phyloP scores from a whole-genome alignment of 2,329 filamentous ascomycete species.

The Ilyonectria mors-panacis region DNA sequence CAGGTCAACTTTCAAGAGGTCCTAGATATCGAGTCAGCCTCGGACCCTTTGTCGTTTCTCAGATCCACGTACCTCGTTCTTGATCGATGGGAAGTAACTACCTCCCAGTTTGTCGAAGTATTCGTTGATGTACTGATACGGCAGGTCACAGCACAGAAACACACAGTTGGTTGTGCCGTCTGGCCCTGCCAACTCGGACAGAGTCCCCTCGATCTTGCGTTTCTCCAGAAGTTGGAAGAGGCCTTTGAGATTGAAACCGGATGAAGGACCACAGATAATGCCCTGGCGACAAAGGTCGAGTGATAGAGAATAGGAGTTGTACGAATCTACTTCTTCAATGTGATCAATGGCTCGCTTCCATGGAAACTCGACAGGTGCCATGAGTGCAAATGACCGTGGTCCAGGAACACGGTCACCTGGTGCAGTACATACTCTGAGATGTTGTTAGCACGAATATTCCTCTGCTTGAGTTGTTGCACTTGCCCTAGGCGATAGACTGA shows the following conservation, averaged over 20 bases:
- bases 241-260: slow-evolving; percentile 70
- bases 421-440: slow-evolving; percentile 64
- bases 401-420: slow-evolving; percentile 72
- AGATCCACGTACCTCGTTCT: slow-evolving; percentile 53
- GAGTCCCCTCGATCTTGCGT: slow-evolving; percentile 60
- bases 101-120: slow-evolving; percentile 71
- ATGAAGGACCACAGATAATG: slow-evolving; percentile 72
- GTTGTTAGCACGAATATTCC: no score
- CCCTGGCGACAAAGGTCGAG: slow-evolving; percentile 70
- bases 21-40: slow-evolving; percentile 22
- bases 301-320: slow-evolving; percentile 67
- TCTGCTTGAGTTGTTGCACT: no score
- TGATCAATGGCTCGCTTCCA: slow-evolving; percentile 70
- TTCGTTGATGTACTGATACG: slow-evolving; percentile 73
- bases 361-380: slow-evolving; percentile 68
- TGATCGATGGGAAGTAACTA: slow-evolving; percentile 64
- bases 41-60: no score
- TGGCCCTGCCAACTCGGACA: slow-evolving; percentile 60
- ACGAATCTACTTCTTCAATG: slow-evolving; percentile 70
- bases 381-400: slow-evolving; percentile 66
- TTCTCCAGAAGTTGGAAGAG: slow-evolving; percentile 65
- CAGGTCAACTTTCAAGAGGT: slow-evolving; percentile 44
- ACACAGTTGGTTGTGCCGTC: slow-evolving; percentile 67
- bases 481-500: slow-evolving; percentile 57
- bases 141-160: slow-evolving; percentile 75